phyloP scores from a whole-genome alignment of 1,284 basidiomycete species.

The Austroboletus novae-zelandiae region DNA sequence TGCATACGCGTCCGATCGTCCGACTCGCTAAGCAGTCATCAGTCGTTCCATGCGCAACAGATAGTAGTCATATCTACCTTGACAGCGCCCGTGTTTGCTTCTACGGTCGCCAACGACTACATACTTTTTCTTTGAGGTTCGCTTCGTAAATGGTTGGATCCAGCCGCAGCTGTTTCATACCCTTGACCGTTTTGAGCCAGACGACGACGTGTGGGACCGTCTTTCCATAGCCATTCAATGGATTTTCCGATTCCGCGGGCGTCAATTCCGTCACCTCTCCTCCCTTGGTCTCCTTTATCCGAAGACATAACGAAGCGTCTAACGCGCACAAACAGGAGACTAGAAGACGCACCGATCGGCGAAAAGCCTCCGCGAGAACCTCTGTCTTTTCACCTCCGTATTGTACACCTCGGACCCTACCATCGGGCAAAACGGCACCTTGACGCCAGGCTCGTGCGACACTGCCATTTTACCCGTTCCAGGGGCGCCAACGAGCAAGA shows the following conservation, averaged over 20 bases:
- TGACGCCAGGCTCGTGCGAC: constrained; percentile 89
- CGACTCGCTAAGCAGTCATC: constrained; percentile 68
- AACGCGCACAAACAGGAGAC: too few relatives aligned
- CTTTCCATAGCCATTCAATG: constrained; percentile 96
- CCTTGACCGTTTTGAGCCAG: constrained; percentile 95
- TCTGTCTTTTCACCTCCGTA: constrained; percentile 99
- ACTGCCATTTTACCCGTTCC: constrained; percentile 96
- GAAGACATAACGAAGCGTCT: constrained; percentile 45
- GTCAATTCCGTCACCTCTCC: constrained; percentile 98
- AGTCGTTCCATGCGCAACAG: background rate
- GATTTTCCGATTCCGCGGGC: constrained; percentile 93
- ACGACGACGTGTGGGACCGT: constrained; percentile 97
- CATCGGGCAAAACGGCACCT: constrained; percentile 98
- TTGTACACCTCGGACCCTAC: constrained; percentile 97
- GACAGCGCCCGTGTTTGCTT: constrained; percentile 92
- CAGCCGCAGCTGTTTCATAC: constrained; percentile 95
- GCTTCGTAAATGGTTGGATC: constrained; percentile 97
- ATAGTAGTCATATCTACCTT: constrained; percentile 56
- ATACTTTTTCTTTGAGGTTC: constrained; percentile 96
- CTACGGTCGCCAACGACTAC: constrained; percentile 90
- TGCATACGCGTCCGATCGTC: constrained; percentile 95
- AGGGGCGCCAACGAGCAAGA: constrained; percentile 86
- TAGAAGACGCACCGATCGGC: constrained; percentile 80
- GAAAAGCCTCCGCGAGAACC: constrained; percentile 94
- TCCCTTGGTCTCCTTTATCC: constrained; percentile 98